Conservation (phyloP, 305 asterid species). For the Fraxinus angustifolia region DNA sequence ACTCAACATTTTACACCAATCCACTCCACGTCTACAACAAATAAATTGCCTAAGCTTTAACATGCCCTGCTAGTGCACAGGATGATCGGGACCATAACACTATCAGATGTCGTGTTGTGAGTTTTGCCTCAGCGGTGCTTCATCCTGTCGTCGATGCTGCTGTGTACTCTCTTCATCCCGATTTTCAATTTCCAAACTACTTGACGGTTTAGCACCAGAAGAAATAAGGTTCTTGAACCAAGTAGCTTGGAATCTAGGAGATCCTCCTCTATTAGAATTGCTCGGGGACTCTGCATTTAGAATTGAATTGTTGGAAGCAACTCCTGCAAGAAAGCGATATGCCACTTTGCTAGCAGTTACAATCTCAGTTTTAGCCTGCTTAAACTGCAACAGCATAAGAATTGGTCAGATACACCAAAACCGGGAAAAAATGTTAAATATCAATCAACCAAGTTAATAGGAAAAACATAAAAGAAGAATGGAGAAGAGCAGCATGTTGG, state of each 20-base stretch:
- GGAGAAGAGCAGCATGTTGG: not conserved
- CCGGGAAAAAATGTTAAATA: not conserved
- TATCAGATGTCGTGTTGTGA: slow-evolving; percentile 26
- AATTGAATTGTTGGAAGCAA: slow-evolving; percentile 54
- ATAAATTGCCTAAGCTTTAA: not conserved
- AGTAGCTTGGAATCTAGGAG: slow-evolving; percentile 58
- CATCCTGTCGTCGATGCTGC: slow-evolving; percentile 33
- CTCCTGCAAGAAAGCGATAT: slow-evolving; percentile 69
- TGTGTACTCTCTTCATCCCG: slow-evolving; percentile 28
- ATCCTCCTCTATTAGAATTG: slow-evolving; percentile 58
- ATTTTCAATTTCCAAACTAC: slow-evolving; percentile 49
- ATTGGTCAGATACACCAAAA: not conserved
- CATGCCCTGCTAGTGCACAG: not conserved
- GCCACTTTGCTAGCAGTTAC: slow-evolving; percentile 93
- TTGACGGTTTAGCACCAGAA: slow-evolving; percentile 64
- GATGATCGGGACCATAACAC: not conserved
- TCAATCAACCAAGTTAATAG: not conserved
- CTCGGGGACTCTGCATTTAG: slow-evolving; percentile 52
- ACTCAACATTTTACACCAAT: slow-evolving; percentile 33
- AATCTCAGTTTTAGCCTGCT: slow-evolving; percentile 94
- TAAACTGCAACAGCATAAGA: slow-evolving; percentile 51
- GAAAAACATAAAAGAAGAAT: not conserved
- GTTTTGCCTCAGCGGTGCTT: slow-evolving; percentile 22
- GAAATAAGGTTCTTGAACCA: slow-evolving; percentile 80
- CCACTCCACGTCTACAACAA: slow-evolving; percentile 13